A percentile compares a stretch with the other conserved stretches of the same genome.
These are phyloP conservation scores for Coccomyxa sp. DNA, from an alignment of 139 green algal species.

Conservation along the genomic window DNA sequence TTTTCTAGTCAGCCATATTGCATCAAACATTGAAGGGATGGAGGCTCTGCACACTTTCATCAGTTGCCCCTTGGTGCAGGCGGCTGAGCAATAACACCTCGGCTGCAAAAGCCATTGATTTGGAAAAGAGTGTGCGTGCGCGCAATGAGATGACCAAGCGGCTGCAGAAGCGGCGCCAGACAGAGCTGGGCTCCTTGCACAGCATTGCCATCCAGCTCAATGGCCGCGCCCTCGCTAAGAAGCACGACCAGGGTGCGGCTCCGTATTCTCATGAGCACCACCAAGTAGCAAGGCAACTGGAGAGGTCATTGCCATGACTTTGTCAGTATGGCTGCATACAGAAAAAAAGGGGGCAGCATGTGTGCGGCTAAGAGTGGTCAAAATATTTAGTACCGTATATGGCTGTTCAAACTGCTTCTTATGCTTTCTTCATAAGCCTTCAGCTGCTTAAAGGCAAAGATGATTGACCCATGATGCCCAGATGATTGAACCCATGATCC, in stretches of 20 bases:
- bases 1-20: too few species aligned
- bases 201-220: not conserved
- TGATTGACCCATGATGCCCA: too few species aligned
- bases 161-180: not conserved
- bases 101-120: not conserved
- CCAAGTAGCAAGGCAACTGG: not conserved
- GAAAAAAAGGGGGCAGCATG: not conserved
- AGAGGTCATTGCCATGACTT: not conserved
- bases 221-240: not conserved
- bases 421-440: too few species aligned
- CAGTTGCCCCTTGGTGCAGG: too few species aligned
- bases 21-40: too few species aligned
- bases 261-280: not conserved
- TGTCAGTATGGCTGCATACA: not conserved
- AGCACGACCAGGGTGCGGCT: not conserved
- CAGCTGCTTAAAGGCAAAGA: too few species aligned
- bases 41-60: too few species aligned
- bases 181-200: not conserved
- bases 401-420: too few species aligned
- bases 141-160: not conserved
- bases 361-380: not conserved
- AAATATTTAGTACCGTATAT: not conserved
- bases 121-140: not conserved
- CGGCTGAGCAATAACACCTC: too few species aligned
- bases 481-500: too few species aligned